phyloP scores from a whole-genome alignment of 1,284 basidiomycete species.

The Dichomitus squalens region DNA sequence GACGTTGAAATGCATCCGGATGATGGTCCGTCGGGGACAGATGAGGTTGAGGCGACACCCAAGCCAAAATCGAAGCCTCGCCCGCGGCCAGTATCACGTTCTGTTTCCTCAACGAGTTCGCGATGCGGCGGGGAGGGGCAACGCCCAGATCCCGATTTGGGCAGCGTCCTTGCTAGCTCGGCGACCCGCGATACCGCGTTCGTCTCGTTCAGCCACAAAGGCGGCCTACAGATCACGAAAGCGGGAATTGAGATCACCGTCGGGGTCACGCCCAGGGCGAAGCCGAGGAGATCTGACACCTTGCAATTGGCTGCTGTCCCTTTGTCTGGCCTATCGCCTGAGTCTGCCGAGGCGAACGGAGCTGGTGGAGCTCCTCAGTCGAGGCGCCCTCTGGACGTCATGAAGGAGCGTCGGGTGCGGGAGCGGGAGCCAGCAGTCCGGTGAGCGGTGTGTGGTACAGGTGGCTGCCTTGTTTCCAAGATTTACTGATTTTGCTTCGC shows the following conservation, averaged over 20 bases:
- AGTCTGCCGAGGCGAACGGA: background rate
- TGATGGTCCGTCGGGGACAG: background rate
- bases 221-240: background rate
- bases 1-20: slow-evolving; percentile 1
- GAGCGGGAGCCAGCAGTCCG: background rate
- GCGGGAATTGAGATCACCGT: background rate
- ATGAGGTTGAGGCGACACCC: slow-evolving; percentile 4
- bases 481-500: background rate
- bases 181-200: background rate
- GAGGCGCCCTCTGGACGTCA: background rate
- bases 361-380: background rate
- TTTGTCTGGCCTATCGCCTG: background rate
- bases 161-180: background rate
- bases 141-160: background rate
- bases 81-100: slow-evolving; percentile 7
- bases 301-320: background rate
- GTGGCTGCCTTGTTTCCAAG: background rate
- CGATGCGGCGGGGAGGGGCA: background rate
- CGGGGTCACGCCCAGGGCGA: background rate
- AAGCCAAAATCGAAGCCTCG: slow-evolving; percentile 14
- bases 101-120: background rate
- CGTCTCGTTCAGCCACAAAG: background rate
- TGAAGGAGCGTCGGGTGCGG: background rate
- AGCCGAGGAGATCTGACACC: background rate
- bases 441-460: background rate